These are phyloP conservation scores for Colletotrichum phormii DNA, from an alignment of 2,329 filamentous ascomycete species.

Conservation along the genomic window DNA sequence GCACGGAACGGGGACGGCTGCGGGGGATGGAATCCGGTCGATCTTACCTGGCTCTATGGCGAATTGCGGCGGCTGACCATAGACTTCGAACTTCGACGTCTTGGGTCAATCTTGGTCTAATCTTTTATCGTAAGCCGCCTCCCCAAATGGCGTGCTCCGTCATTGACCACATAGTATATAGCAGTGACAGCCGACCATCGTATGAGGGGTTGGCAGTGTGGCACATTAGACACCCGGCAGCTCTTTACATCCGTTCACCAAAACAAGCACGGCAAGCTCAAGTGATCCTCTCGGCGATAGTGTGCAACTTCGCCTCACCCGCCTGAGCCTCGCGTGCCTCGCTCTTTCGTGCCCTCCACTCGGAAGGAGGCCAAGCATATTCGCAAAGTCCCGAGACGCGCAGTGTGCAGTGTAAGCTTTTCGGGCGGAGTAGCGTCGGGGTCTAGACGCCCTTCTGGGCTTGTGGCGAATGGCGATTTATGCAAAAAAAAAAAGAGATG, in stretches of 20 bases:
- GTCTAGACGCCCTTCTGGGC: conserved; percentile 20
- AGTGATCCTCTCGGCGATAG: background rate
- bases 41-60: background rate
- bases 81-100: background rate
- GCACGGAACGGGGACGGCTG: background rate
- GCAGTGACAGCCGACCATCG: background rate
- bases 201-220: background rate
- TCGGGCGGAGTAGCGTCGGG: conserved; percentile 26
- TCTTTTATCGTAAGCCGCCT: background rate
- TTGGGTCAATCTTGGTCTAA: background rate
- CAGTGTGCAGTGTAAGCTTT: conserved; percentile 26
- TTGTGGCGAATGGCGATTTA: conserved; percentile 16
- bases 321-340: background rate
- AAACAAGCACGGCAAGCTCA: background rate
- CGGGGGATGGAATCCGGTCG: background rate
- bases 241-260: background rate
- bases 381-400: conserved; percentile 1
- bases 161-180: background rate
- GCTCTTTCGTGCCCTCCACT: background rate
- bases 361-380: background rate
- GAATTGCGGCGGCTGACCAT: background rate
- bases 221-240: background rate
- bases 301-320: background rate
- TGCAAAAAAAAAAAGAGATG: conserved; percentile 24
- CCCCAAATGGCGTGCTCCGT: background rate